Conservation (phyloP, 495 filamentous ascomycete species). For the Aspergillus panamensis region DNA sequence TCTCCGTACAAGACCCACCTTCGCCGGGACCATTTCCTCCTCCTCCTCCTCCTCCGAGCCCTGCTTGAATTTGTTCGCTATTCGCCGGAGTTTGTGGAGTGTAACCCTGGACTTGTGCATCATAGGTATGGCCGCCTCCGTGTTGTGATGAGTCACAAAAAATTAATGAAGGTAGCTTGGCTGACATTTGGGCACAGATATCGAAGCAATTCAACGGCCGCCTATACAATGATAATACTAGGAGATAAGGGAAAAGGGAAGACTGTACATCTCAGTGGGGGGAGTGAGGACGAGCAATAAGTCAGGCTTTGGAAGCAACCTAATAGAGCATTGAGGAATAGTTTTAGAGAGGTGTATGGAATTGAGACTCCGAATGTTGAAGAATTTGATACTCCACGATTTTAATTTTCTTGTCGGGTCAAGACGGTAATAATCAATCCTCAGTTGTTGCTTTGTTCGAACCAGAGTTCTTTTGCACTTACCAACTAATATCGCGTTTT, state of each 20-base stretch:
- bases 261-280: slow-evolving; percentile 6
- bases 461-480: no score
- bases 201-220: slow-evolving; percentile 6
- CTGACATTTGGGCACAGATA: slow-evolving; percentile 6
- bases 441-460: background rate
- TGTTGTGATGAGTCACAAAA: background rate
- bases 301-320: slow-evolving; percentile 5
- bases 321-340: slow-evolving; percentile 6
- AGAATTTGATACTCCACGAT: background rate
- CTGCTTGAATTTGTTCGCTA: slow-evolving; percentile 24
- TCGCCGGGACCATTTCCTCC: slow-evolving; percentile 42
- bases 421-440: no score
- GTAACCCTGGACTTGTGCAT: slow-evolving; percentile 1
- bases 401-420: background rate
- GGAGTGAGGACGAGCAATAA: background rate
- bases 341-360: slow-evolving; percentile 10
- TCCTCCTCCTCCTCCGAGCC: slow-evolving; percentile 45
- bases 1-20: slow-evolving; percentile 31
- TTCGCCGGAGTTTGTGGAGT: background rate
- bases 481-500: no score
- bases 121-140: slow-evolving; percentile 8
- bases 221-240: slow-evolving; percentile 11
- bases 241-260: background rate
- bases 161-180: background rate
- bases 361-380: slow-evolving; percentile 1